phyloP scores from a whole-genome alignment of 2,329 filamentous ascomycete species.

The Didymella sp. region DNA sequence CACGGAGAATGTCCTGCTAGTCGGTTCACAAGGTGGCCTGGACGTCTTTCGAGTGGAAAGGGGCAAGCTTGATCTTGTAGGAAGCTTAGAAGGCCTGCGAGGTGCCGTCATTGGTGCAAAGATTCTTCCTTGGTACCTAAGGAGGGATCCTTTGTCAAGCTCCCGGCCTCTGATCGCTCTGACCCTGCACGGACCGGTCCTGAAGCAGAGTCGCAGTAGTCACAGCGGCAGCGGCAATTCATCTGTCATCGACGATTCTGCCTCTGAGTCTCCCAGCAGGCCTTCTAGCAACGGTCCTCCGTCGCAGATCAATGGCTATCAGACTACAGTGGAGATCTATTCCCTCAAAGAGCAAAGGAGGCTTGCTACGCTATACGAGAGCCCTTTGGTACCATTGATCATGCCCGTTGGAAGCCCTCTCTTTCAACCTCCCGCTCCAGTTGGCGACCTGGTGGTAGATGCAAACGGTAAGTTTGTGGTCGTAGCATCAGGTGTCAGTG shows the following conservation, averaged over 20 bases:
- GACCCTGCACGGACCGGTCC: constrained; percentile 77
- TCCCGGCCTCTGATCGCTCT: constrained; percentile 78
- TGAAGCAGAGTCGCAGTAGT: constrained; percentile 56
- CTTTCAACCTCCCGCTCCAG: constrained; percentile 72
- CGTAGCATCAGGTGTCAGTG: constrained; percentile 80
- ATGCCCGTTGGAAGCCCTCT: constrained; percentile 65
- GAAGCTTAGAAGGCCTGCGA: constrained; percentile 75
- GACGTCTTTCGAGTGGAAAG: constrained; percentile 77
- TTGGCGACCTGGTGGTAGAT: constrained; percentile 75
- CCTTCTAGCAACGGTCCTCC: constrained; percentile 39
- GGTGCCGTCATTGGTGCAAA: constrained; percentile 84
- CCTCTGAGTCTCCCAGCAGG: constrained; percentile 47
- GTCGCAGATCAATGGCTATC: constrained; percentile 67
- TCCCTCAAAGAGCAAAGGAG: constrained; percentile 78
- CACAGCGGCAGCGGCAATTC: constrained; percentile 45
- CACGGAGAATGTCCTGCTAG: constrained; percentile 71
- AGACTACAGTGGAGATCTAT: constrained; percentile 88
- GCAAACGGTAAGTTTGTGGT: constrained; percentile 75
- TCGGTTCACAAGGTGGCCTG: constrained; percentile 81
- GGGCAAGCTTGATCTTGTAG: constrained; percentile 72
- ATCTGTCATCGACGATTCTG: constrained; percentile 48
- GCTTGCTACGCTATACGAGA: constrained; percentile 75
- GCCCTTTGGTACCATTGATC: constrained; percentile 67
- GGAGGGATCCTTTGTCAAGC: constrained; percentile 59
- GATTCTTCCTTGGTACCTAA: constrained; percentile 73